phyloP scores from a whole-genome alignment of 352 stramenopile genomes.

The Phytopythium sindhum region DNA sequence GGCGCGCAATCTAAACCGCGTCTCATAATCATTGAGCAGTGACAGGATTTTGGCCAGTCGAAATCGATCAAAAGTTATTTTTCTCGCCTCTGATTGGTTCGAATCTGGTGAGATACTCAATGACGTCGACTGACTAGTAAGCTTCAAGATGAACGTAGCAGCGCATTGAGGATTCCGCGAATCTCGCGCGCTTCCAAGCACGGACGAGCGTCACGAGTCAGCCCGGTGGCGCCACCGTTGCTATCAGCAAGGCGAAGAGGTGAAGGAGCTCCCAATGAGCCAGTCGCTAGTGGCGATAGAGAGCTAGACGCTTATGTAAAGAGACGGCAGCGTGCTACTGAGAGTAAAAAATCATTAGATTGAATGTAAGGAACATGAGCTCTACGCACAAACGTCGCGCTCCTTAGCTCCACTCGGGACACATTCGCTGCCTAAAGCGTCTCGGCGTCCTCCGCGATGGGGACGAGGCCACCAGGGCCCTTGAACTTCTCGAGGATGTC shows the following conservation, averaged over 20 bases:
- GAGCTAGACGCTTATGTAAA: no score
- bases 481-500: slow-evolving; percentile 38
- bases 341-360: no score
- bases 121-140: neutral
- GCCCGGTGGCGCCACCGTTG: neutral
- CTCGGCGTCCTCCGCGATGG: slow-evolving; percentile 37
- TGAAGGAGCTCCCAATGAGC: neutral
- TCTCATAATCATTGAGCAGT: neutral
- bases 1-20: slow-evolving; percentile 1
- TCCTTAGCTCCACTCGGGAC: no score
- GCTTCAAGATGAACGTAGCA: slow-evolving; percentile 1
- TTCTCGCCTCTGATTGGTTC: neutral
- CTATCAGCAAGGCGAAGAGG: neutral
- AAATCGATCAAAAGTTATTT: neutral
- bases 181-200: neutral
- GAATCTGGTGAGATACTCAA: neutral
- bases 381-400: no score
- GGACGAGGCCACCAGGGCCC: slow-evolving; percentile 38
- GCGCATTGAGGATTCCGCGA: neutral
- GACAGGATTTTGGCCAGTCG: neutral
- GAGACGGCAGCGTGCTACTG: no score
- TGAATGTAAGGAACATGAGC: no score
- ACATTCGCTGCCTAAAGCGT: slow-evolving; percentile 19
- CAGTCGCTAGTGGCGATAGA: no score
- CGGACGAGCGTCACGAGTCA: no score